Percentiles rank a stretch among this genome's conserved stretches.
Evolutionary conservation across 108 stramenopile genomes (phyloP).

Genomic region (Nitzschia sp.): DNA sequence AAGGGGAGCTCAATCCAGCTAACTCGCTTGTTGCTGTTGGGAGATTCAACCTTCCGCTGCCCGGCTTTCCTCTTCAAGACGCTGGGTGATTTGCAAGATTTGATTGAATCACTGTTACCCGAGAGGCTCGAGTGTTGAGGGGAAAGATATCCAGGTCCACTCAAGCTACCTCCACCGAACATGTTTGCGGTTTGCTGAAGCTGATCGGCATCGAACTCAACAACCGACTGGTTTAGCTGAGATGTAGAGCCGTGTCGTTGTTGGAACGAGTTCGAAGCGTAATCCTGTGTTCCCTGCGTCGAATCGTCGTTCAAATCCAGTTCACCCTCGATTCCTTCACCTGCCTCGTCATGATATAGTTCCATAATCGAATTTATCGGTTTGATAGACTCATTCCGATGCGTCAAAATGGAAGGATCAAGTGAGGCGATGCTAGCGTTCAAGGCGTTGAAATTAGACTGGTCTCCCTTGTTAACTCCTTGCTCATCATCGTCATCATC

Average conservation of each 20-base stretch:
- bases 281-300: not conserved
- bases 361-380: slow-evolving; percentile 5
- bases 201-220: not conserved
- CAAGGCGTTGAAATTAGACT: not conserved
- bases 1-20: slow-evolving; percentile 19
- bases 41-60: slow-evolving; percentile 2
- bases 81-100: slow-evolving; percentile 6
- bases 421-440: slow-evolving; percentile 5
- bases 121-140: slow-evolving; percentile 5
- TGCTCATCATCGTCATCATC: not conserved
- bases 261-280: not conserved
- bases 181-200: not conserved
- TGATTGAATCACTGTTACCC: not conserved
- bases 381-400: not conserved
- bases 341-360: not conserved
- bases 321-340: not conserved
- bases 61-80: slow-evolving; percentile 8
- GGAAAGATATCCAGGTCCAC: slow-evolving; percentile 2
- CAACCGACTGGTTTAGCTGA: not conserved
- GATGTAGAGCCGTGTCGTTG: not conserved
- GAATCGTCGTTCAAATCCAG: not conserved
- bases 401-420: slow-evolving; percentile 2
- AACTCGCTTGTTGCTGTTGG: slow-evolving; percentile 6
- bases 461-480: not conserved
- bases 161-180: not conserved